phyloP scores from a whole-genome alignment of 2,329 filamentous ascomycete species.

The Fusarium stilboides region DNA sequence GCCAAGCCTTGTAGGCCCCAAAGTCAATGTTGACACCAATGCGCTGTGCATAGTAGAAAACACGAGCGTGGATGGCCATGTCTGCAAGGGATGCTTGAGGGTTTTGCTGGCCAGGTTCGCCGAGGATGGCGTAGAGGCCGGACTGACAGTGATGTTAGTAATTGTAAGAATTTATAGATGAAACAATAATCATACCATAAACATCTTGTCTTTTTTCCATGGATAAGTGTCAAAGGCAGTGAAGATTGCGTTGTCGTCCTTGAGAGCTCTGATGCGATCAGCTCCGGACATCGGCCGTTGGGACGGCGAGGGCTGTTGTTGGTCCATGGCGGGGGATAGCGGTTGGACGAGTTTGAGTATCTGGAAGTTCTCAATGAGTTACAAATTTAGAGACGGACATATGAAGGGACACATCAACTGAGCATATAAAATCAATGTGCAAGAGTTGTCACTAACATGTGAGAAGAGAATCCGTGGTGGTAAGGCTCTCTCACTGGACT shows the following conservation, averaged over 20 bases:
- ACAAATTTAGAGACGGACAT: neutral
- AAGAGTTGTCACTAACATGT: slow-evolving; percentile 43
- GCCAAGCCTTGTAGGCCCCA: slow-evolving; percentile 76
- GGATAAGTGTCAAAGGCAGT: slow-evolving; percentile 75
- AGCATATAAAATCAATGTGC: slow-evolving; percentile 12
- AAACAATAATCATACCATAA: slow-evolving; percentile 66
- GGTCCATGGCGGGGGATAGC: slow-evolving; percentile 23
- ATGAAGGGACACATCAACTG: slow-evolving; percentile 8
- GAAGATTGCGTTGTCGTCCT: slow-evolving; percentile 64
- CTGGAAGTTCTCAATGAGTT: slow-evolving; percentile 16
- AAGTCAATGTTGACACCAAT: slow-evolving; percentile 73
- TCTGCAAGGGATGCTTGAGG: slow-evolving; percentile 66
- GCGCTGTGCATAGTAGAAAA: slow-evolving; percentile 74
- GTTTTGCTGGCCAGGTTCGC: slow-evolving; percentile 61
- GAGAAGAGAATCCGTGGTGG: slow-evolving; percentile 38
- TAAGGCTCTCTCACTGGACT: slow-evolving; percentile 19
- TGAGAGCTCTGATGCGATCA: slow-evolving; percentile 58
- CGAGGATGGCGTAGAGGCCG: slow-evolving; percentile 76
- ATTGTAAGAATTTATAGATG: neutral
- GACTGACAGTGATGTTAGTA: slow-evolving; percentile 56
- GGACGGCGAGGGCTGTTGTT: slow-evolving; percentile 33
- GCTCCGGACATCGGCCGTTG: slow-evolving; percentile 50
- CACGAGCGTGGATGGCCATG: slow-evolving; percentile 77
- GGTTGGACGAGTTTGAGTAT: neutral
- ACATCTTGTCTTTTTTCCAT: slow-evolving; percentile 78